These are phyloP conservation scores for Acer campestre DNA, from an alignment of 345 rosid genomes.

Conservation along the genomic window DNA sequence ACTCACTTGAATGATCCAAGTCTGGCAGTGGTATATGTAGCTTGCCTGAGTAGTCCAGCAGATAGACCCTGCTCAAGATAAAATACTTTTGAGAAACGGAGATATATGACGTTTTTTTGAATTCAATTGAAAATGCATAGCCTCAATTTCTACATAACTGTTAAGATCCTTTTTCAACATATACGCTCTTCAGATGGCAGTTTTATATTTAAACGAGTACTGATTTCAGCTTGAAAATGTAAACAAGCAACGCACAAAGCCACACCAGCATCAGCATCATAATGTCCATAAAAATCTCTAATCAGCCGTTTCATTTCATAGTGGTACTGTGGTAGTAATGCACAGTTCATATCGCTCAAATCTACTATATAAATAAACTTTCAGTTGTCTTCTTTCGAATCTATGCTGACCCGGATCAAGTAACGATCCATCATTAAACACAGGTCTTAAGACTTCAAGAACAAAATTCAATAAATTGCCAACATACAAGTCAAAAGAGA, in stretches of 20 bases:
- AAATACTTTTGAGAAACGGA: constrained; percentile 4
- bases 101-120: neutral
- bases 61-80: constrained; percentile 69
- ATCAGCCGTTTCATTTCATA: neutral
- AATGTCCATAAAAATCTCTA: neutral
- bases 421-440: neutral
- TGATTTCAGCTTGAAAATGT: neutral
- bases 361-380: too few relatives aligned
- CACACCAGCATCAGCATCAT: neutral
- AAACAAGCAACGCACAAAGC: neutral
- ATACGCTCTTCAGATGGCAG: neutral
- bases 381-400: neutral
- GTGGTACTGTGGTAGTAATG: neutral
- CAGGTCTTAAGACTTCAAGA: neutral
- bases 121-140: neutral
- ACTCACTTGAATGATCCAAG: constrained; percentile 95
- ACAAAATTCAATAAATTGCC: constrained; percentile 10
- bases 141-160: too few relatives aligned
- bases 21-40: constrained; percentile 96
- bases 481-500: neutral
- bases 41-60: constrained; percentile 97
- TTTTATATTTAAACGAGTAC: neutral
- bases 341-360: neutral
- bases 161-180: too few relatives aligned
- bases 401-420: neutral